phyloP scores from a whole-genome alignment of 371 early-diverging fungal species.

The Mortierella sp. region DNA sequence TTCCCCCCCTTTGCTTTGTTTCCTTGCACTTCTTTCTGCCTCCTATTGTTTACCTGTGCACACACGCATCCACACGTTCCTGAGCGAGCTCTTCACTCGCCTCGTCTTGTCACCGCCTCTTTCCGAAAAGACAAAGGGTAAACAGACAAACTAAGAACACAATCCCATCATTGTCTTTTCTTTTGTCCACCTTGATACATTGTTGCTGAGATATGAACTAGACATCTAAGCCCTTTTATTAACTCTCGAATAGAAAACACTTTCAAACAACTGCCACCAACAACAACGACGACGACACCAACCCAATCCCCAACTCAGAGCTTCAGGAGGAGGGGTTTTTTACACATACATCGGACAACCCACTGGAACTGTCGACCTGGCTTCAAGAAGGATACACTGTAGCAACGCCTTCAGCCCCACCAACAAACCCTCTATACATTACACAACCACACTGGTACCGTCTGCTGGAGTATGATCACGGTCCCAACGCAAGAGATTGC shows the following conservation, averaged over 20 bases:
- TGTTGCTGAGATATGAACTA: background rate
- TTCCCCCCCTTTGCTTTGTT: background rate
- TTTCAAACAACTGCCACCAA: background rate
- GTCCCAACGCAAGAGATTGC: slow-evolving; percentile 58
- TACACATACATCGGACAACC: background rate
- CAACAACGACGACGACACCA: background rate
- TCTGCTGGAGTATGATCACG: slow-evolving; percentile 48
- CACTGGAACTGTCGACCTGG: background rate
- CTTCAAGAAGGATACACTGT: slow-evolving; percentile 10
- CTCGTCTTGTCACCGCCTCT: background rate
- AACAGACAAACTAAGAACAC: background rate
- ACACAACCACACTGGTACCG: slow-evolving; percentile 6
- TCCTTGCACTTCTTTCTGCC: background rate
- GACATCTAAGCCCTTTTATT: background rate
- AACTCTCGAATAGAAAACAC: background rate
- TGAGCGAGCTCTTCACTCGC: slow-evolving; percentile 1
- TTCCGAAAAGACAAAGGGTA: background rate
- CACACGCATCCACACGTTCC: slow-evolving; percentile 12
- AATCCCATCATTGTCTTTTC: background rate
- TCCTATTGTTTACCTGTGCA: slow-evolving; percentile 8
- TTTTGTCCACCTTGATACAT: background rate
- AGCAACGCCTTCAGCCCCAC: slow-evolving; percentile 10
- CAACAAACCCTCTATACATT: background rate
- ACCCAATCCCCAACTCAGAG: background rate
- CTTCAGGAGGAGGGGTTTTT: background rate